Evolutionary conservation across 495 filamentous ascomycete species (phyloP).

Genomic region (Geopyxis carbonaria): DNA sequence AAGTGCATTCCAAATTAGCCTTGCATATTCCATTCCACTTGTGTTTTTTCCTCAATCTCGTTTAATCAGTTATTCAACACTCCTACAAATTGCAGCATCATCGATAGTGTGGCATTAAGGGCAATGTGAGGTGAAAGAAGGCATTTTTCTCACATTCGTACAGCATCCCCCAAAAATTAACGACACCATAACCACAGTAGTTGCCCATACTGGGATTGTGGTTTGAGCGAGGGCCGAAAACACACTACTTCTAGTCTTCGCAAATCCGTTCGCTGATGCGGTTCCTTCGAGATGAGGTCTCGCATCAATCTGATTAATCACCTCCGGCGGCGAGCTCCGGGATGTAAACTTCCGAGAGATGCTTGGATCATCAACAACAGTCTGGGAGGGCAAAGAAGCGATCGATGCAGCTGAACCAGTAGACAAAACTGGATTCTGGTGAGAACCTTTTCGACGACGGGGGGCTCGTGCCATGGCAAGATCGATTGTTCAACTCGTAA

Average conservation of each 20-base stretch:
- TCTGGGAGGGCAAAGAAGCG: too few relatives aligned
- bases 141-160: constrained; percentile 56
- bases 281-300: constrained; percentile 19
- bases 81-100: not conserved
- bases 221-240: constrained; percentile 30
- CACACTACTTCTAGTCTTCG: constrained; percentile 21
- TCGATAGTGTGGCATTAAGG: not conserved
- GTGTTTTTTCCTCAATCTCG: not conserved
- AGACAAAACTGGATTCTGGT: too few relatives aligned
- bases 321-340: too few relatives aligned
- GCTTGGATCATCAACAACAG: too few relatives aligned
- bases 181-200: constrained; percentile 52
- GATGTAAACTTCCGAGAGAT: too few relatives aligned
- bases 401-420: too few relatives aligned
- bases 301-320: constrained; percentile 25
- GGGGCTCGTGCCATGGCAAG: too few relatives aligned
- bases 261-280: not conserved
- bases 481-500: too few relatives aligned
- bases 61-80: too few relatives aligned
- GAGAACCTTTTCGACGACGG: too few relatives aligned
- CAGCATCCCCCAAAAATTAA: constrained; percentile 96
- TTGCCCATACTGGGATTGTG: constrained; percentile 50
- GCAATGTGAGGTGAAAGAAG: not conserved
- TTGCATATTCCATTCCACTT: not conserved
- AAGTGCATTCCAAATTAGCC: not conserved